These are phyloP conservation scores for Cystobasidium ongulense DNA, from an alignment of 768 basidiomycete species.

Conservation along the genomic window DNA sequence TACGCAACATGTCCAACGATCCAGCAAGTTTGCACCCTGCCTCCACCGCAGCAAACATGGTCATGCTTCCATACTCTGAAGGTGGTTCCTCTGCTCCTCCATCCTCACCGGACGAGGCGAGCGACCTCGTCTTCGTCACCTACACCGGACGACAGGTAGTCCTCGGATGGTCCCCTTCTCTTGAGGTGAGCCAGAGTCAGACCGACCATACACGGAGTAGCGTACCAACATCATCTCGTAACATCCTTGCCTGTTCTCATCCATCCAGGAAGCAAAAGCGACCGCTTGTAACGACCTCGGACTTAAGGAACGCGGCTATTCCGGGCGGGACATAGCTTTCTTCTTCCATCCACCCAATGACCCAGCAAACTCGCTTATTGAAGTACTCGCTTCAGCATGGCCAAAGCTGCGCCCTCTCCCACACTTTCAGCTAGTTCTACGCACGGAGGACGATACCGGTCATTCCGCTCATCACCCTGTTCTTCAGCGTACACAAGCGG, in stretches of 20 bases:
- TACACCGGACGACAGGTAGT: not conserved
- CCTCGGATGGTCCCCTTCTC: not conserved
- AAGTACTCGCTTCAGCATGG: not conserved
- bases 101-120: not conserved
- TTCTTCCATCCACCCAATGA: not conserved
- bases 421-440: not conserved
- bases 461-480: not conserved
- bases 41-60: not conserved
- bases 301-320: not conserved
- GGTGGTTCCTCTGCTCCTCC: not conserved
- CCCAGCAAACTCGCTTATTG: not conserved
- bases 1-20: not conserved
- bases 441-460: not conserved
- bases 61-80: not conserved
- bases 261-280: not conserved
- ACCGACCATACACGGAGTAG: too few species aligned
- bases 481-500: not conserved
- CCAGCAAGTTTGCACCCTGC: not conserved
- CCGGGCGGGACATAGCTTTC: not conserved
- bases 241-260: too few species aligned
- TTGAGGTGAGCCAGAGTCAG: not conserved
- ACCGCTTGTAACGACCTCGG: not conserved
- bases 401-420: not conserved
- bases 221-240: too few species aligned
- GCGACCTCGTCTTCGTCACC: not conserved